Evolutionary conservation across 768 basidiomycete genomes (phyloP), one percentile per base, ranked within the genome.

Genomic region (Mycena sanguinolenta): DNA sequence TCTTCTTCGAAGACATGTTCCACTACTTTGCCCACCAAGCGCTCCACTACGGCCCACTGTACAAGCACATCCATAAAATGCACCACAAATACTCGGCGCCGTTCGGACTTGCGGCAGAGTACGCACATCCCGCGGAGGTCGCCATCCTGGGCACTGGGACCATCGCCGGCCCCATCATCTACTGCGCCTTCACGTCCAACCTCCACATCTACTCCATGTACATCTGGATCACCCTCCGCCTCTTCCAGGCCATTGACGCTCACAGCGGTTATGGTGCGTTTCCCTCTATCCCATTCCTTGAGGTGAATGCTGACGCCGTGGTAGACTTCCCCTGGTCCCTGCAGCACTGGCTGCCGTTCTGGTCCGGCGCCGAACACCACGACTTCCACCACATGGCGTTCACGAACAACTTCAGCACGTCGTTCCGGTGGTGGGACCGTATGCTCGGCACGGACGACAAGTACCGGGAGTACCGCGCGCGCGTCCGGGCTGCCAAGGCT

Each of bases 321-420:
- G 93, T 42, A 70, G 95, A 99, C 80, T 99, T 99, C 89, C 97
- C 98, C 0, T 99, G 96, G 97, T 97, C 95, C 7, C 86, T 99
- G 64, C 92, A 95, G 74, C 90, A 97, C 84, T 90, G 95, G 73
- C 69, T 99, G 36, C 96, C 96, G 2, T 94, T 99, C 88, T 99
- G 97, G 97, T 93, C 94, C 9, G 97, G 97, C 44, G 96, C 96
- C 0, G 97, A 98, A 76, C 95, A 97, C 83, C 97, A 98, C 79
- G 97, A 98, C 78, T 98, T 96, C 90, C 97, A 99, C 82, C 97
- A 99, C 83, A 94, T 96, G 94, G 92, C 94, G 4, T 97, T 96
- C 85, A 90, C 90, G 58, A 96, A 96, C 86, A 97, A 97, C 86
- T 97, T 88, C 79, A 94, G 95, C 12, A 97, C 96, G 9, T 94